Evolutionary conservation across 139 green algal species (phyloP).

Genomic region (Trebouxia sp.): DNA sequence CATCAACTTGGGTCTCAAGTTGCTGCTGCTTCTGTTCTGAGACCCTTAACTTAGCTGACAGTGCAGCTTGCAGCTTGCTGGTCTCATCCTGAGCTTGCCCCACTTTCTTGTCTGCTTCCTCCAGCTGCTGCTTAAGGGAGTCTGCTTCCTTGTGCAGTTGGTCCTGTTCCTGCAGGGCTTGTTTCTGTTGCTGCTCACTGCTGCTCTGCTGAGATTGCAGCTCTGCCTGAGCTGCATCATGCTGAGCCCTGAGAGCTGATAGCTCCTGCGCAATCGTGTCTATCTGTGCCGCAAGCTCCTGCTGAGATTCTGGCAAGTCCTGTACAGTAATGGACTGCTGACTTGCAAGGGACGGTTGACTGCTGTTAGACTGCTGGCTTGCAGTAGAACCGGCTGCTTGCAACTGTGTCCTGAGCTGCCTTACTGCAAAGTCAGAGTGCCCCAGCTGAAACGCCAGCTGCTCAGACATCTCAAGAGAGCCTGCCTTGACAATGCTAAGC

Average conservation of each 20-base stretch:
- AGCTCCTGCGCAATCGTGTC: background rate
- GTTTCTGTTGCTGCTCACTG: background rate
- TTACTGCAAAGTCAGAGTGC: conserved; percentile 13
- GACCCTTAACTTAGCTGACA: background rate
- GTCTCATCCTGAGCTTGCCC: background rate
- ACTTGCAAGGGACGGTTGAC: no score
- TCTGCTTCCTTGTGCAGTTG: background rate
- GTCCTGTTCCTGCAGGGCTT: background rate
- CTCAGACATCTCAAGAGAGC: background rate
- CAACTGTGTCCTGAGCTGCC: background rate
- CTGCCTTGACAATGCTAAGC: background rate
- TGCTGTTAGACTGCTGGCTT: background rate
- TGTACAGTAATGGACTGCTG: no score
- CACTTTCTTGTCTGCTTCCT: background rate
- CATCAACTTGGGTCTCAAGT: background rate
- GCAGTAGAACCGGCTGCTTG: background rate
- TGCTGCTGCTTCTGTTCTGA: background rate
- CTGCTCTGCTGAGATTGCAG: background rate
- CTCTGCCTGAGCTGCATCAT: background rate
- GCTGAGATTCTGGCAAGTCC: background rate
- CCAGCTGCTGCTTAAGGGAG: background rate
- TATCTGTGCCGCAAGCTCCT: background rate
- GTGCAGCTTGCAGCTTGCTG: background rate
- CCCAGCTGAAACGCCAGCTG: conserved; percentile 3
- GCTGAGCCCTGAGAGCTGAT: background rate